These are phyloP conservation scores for Epithele typhae DNA, from an alignment of 768 basidiomycete species.

Conservation along the genomic window DNA sequence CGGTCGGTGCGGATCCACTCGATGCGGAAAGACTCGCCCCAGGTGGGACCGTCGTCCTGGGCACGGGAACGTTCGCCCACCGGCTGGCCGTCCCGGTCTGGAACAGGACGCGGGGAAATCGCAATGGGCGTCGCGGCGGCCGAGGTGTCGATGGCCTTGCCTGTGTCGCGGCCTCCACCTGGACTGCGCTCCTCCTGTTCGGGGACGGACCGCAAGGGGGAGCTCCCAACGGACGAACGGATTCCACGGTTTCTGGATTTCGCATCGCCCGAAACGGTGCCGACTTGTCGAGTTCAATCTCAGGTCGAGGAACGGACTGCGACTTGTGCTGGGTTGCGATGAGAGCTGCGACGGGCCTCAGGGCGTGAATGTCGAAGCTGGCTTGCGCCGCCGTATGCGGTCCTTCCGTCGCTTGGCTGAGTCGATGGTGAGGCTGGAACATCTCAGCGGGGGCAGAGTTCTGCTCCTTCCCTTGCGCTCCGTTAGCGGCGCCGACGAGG, in stretches of 20 bases:
- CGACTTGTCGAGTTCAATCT: constrained; percentile 36
- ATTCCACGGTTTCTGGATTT: constrained; percentile 8
- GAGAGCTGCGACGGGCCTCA: constrained; percentile 4
- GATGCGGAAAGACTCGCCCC: constrained; percentile 80
- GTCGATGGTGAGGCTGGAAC: constrained; percentile 31
- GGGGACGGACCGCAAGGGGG: constrained; percentile 12
- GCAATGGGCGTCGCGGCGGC: background rate
- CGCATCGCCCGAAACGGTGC: constrained; percentile 37
- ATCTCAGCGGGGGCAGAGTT: constrained; percentile 52
- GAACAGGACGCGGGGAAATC: no score
- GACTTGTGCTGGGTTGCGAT: constrained; percentile 5
- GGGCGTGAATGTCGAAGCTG: constrained; percentile 8
- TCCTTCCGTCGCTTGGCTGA: constrained; percentile 26
- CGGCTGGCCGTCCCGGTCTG: background rate
- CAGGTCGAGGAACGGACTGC: no score
- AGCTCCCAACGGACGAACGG: no score
- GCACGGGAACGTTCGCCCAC: background rate
- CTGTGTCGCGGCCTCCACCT: constrained; percentile 11
- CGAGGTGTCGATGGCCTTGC: constrained; percentile 10
- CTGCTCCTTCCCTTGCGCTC: background rate
- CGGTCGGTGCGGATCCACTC: constrained; percentile 75
- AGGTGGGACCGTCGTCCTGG: constrained; percentile 30
- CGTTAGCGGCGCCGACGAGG: constrained; percentile 11
- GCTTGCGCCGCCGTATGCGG: constrained; percentile 22
- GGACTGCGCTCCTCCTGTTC: constrained; percentile 21